Conservation (phyloP, 495 filamentous ascomycete species). For the Melanomma pulvis-pyrius region DNA sequence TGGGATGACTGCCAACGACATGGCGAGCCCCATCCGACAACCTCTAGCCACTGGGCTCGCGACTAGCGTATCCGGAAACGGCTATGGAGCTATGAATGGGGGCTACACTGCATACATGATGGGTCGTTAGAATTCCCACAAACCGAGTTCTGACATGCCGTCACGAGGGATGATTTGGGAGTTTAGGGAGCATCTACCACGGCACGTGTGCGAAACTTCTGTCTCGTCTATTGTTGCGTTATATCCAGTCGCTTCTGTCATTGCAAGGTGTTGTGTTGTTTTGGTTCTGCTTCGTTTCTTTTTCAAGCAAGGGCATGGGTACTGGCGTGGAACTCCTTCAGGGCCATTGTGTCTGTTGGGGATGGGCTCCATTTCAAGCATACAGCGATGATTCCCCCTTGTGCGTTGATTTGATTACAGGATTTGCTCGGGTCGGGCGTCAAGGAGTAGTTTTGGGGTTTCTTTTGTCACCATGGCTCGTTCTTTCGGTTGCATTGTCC, state of each 20-base stretch:
- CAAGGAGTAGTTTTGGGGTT: conserved; percentile 2
- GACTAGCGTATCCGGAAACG: conserved; percentile 25
- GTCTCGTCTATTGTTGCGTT: conserved; percentile 31
- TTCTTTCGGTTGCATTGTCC: conserved; percentile 33
- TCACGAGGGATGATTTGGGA: conserved; percentile 35
- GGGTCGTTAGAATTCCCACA: conserved; percentile 23
- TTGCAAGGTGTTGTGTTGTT: conserved; percentile 37
- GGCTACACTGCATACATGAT: conserved; percentile 39
- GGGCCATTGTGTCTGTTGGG: conserved; percentile 24
- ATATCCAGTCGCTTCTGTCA: conserved; percentile 40
- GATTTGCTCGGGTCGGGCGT: conserved; percentile 23
- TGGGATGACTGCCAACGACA: conserved; percentile 27
- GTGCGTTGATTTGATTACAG: conserved; percentile 36
- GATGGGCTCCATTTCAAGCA: conserved; percentile 36
- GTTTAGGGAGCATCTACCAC: conserved; percentile 28
- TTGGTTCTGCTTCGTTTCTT: conserved; percentile 31
- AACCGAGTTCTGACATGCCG: conserved; percentile 16
- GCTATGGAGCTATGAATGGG: conserved; percentile 28
- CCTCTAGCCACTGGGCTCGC: conserved; percentile 28
- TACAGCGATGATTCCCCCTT: conserved; percentile 43
- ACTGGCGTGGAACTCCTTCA: conserved; percentile 37
- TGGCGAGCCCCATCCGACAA: conserved; percentile 32
- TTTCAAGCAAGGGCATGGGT: conserved; percentile 36
- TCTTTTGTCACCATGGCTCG: conserved; percentile 1
- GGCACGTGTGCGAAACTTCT: conserved; percentile 13